phyloP scores from a whole-genome alignment of 495 filamentous ascomycete genomes.

The Penicillium paxilli region DNA sequence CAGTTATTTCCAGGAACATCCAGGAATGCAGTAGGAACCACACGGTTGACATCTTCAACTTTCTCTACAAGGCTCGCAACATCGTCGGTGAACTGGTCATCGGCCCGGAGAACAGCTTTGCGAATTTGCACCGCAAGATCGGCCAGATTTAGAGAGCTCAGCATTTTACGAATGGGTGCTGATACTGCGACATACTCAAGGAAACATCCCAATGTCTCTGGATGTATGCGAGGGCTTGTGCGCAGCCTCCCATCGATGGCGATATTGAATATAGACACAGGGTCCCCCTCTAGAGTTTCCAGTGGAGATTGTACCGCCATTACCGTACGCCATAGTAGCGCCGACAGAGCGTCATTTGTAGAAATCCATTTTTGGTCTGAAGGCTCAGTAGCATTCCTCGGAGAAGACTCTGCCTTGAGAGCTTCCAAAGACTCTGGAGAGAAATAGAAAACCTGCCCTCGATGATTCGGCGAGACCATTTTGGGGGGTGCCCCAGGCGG shows the following conservation, averaged over 20 bases:
- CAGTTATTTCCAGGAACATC: constrained; percentile 35
- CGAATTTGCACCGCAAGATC: constrained; percentile 33
- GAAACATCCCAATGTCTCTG: constrained; percentile 32
- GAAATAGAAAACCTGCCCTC: constrained; percentile 33
- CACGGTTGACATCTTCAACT: constrained; percentile 26
- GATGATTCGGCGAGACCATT: constrained; percentile 27
- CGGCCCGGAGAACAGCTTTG: constrained; percentile 27
- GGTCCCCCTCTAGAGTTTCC: constrained; percentile 26
- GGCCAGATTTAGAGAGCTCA: constrained; percentile 13
- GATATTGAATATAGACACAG: constrained; percentile 31
- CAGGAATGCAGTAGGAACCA: constrained; percentile 32
- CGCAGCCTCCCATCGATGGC: constrained; percentile 34
- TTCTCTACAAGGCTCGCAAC: constrained; percentile 22
- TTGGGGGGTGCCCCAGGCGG: constrained; percentile 31
- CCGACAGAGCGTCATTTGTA: constrained; percentile 42
- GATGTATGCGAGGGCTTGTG: constrained; percentile 30
- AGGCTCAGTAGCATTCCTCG: constrained; percentile 25
- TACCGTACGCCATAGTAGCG: constrained; percentile 40
- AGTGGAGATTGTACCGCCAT: constrained; percentile 34
- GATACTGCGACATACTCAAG: constrained; percentile 26
- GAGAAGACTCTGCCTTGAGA: constrained; percentile 34
- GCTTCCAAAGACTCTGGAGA: constrained; percentile 23
- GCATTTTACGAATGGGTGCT: constrained; percentile 14
- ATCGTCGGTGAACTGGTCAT: constrained; percentile 23
- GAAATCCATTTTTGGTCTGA: constrained; percentile 31